Evolutionary conservation across 768 basidiomycete species (phyloP).

Genomic region (Lentinula sp.): DNA sequence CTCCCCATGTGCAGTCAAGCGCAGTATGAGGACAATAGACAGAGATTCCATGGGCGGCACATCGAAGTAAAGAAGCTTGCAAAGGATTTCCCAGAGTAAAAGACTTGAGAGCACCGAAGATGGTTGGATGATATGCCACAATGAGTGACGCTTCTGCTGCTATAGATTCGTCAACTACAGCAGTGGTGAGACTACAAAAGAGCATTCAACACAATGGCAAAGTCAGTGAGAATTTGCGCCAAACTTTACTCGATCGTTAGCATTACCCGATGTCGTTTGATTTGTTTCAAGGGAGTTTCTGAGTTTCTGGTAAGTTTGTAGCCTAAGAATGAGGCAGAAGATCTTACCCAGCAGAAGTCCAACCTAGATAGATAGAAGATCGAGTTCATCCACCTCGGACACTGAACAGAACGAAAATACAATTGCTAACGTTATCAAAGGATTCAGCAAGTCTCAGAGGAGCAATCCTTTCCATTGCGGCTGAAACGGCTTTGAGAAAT

Average conservation of each 20-base stretch:
- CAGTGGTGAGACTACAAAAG: conserved; percentile 56
- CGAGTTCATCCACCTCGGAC: not conserved
- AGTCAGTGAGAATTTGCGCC: conserved; percentile 14
- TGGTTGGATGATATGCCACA: conserved; percentile 80
- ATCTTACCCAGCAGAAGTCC: conserved; percentile 64
- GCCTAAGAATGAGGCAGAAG: conserved; percentile 2
- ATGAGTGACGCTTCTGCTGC: conserved; percentile 56
- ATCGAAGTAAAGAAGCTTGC: conserved; percentile 72
- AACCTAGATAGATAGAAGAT: conserved; percentile 39
- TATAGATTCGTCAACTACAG: conserved; percentile 67
- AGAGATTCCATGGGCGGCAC: conserved; percentile 77
- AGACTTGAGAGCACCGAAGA: conserved; percentile 71
- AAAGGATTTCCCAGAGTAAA: conserved; percentile 75
- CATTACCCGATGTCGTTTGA: conserved; percentile 43
- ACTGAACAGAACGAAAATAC: not conserved
- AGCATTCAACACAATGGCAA: conserved; percentile 9
- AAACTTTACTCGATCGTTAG: conserved; percentile 63
- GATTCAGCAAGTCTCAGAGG: conserved; percentile 80
- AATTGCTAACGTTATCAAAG: conserved; percentile 85
- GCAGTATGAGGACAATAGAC: conserved; percentile 88
- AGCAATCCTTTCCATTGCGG: conserved; percentile 79
- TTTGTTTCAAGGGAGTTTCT: conserved; percentile 48
- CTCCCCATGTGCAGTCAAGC: conserved; percentile 76
- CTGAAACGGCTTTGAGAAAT: conserved; percentile 49
- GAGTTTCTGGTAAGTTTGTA: conserved; percentile 2